These are phyloP conservation scores for Rhynchosporium graminicola DNA, from an alignment of 2,329 filamentous ascomycete genomes.

Conservation along the genomic window DNA sequence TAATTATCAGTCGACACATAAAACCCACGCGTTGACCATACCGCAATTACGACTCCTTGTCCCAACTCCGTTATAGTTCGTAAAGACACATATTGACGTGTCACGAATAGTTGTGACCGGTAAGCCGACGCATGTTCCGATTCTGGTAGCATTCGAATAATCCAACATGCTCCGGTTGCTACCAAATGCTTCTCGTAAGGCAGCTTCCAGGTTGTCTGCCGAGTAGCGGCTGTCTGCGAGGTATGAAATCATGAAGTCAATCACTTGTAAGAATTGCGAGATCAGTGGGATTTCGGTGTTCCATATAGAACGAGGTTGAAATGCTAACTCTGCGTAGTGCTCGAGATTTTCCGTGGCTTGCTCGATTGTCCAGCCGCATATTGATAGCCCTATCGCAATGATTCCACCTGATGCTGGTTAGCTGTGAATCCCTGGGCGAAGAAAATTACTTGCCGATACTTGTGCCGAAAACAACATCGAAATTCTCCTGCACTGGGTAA, in stretches of 20 bases:
- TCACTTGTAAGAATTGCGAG: background rate
- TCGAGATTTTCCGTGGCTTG: constrained; percentile 6
- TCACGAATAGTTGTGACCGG: background rate
- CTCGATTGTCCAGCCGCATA: background rate
- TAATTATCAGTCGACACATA: background rate
- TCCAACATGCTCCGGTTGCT: background rate
- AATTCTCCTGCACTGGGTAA: background rate
- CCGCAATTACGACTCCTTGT: background rate
- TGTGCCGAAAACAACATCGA: background rate
- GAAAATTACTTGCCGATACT: background rate
- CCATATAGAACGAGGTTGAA: background rate
- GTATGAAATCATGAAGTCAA: constrained; percentile 5
- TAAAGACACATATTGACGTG: constrained; percentile 4
- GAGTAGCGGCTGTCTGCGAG: constrained; percentile 2
- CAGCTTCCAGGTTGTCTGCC: background rate
- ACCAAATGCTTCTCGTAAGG: constrained; percentile 2
- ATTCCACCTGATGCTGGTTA: background rate
- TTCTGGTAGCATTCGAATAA: constrained; percentile 3
- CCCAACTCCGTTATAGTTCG: background rate
- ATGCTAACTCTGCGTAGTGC: background rate
- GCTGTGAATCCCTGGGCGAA: background rate
- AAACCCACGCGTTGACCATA: background rate
- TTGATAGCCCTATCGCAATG: background rate
- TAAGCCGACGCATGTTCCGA: background rate
- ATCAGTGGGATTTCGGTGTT: background rate